A percentile compares a stretch with the other conserved stretches of the same genome.
Conservation (phyloP, 148 eudicot genomes). For the Amaranthus palmeri region DNA sequence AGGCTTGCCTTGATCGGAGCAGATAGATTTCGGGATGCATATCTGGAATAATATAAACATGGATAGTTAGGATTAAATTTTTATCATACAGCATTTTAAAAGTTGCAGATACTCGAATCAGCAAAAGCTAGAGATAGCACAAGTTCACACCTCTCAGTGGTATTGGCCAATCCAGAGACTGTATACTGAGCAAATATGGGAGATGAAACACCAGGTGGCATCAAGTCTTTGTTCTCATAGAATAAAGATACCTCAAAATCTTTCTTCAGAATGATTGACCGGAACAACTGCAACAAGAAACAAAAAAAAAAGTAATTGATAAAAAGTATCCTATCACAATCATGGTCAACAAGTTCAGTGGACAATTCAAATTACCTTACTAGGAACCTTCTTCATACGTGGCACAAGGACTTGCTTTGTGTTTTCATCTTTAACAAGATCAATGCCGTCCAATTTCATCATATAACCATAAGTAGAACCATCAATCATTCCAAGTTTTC, state of each 20-base stretch:
- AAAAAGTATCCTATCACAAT: neutral
- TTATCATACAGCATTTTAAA: neutral
- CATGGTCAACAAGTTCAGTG: neutral
- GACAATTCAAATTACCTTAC: constrained; percentile 52
- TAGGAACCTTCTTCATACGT: constrained; percentile 87
- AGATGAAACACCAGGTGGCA: constrained; percentile 79
- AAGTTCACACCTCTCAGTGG: constrained; percentile 69
- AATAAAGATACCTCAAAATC: constrained; percentile 84
- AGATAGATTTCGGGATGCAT: constrained; percentile 77
- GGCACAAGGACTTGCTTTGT: constrained; percentile 71
- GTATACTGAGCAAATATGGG: constrained; percentile 62
- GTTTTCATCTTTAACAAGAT: constrained; percentile 72
- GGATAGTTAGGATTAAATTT: constrained; percentile 3
- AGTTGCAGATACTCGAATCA: constrained; percentile 4
- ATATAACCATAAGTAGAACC: constrained; percentile 89
- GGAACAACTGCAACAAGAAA: constrained; percentile 56
- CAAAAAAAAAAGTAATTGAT: neutral
- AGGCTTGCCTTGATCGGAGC: constrained; percentile 89
- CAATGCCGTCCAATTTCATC: constrained; percentile 71
- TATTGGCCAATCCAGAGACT: constrained; percentile 74
- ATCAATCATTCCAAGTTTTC: constrained; percentile 94
- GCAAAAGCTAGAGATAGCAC: constrained; percentile 13
- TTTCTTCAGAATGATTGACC: constrained; percentile 67
- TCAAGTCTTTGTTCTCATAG: constrained; percentile 60
- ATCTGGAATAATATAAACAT: constrained; percentile 36